Base-by-base conservation (phyloP, 1,284 basidiomycete genomes). In the Coriolopsis trogii region DNA sequence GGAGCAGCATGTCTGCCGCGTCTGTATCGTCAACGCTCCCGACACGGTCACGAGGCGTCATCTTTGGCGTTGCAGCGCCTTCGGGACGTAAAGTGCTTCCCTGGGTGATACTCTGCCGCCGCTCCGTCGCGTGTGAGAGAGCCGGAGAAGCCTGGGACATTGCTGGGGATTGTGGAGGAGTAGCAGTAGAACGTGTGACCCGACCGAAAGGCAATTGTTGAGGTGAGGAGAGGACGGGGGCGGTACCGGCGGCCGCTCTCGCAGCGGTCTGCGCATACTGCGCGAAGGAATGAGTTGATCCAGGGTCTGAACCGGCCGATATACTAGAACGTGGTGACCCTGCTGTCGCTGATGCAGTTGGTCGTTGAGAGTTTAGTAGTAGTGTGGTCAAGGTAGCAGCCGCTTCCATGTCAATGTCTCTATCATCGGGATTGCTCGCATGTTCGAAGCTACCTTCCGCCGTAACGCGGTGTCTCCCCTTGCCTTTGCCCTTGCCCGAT, bases 1-100 rank as follows among this genome's bases (percentile, higher is more conserved):
- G 88, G 31, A 91, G 73, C 81, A 91, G 87, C 36, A 91, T 70
- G 64, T 89, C 87, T 23, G 89, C 88, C 0, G 89, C 89, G 63
- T 91, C 89, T 59, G 81, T 85, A 62, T 90, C 88, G 16, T 58
- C 60, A 8, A 56, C 46, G 31, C 43, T 57, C 16, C 51, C 57
- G 23, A 60, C 55, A 18, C 59, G 57, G 57, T 64, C 59, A 24
- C 59, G 57, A 62, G 66, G 51, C 66, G 67, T 51, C 45, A 58
- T 52, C 59, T 65, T 67, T 25, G 67, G 62, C 37, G 62, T 66
- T n/a, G 56, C 59, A 23, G 46, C 58, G 23, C 58, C 61, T 28
- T 60, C 56, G 3, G 46, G 53, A n/a, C 55, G 59, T 10, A 61
- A 39, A 40, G 51, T 62, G 49, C 65, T 60, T 3, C 60, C 54